phyloP scores from a whole-genome alignment of 495 filamentous ascomycete species.

The Choiromyces venosus region DNA sequence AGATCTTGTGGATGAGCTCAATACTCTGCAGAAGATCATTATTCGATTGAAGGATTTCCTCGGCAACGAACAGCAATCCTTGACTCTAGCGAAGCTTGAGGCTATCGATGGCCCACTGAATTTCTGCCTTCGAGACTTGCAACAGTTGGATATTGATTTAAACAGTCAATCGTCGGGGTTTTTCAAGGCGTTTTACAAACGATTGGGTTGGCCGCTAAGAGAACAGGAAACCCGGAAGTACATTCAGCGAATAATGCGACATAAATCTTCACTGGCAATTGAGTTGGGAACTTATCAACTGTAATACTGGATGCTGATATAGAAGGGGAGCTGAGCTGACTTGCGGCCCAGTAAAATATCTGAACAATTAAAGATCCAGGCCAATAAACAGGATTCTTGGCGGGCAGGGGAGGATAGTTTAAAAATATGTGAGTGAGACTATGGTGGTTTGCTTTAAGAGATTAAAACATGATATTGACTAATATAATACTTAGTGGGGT shows the following conservation, averaged over 20 bases:
- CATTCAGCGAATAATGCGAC: constrained; percentile 9
- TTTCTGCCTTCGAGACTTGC: neutral
- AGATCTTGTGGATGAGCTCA: constrained; percentile 6
- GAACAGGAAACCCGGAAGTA: constrained; percentile 6
- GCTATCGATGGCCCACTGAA: neutral
- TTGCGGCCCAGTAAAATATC: no score
- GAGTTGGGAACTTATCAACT: constrained; percentile 4
- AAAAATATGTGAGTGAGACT: no score
- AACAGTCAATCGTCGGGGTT: no score
- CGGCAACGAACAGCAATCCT: neutral
- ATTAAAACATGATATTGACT: no score
- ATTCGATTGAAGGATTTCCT: constrained; percentile 1
- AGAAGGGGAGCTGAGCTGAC: neutral
- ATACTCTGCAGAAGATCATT: constrained; percentile 4
- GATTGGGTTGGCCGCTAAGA: constrained; percentile 18
- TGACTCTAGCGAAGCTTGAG: neutral
- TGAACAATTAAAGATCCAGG: no score
- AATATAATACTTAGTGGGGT: no score
- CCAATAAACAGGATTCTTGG: no score
- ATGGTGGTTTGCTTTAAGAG: no score
- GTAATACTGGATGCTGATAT: constrained; percentile 1
- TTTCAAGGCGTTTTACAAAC: no score
- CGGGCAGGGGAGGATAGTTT: no score
- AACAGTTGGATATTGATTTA: neutral
- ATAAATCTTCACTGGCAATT: constrained; percentile 10